A percentile compares a stretch with the other conserved stretches of the same genome.
phyloP scores from a whole-genome alignment of 768 basidiomycete species.

The Rubroboletus satanas region DNA sequence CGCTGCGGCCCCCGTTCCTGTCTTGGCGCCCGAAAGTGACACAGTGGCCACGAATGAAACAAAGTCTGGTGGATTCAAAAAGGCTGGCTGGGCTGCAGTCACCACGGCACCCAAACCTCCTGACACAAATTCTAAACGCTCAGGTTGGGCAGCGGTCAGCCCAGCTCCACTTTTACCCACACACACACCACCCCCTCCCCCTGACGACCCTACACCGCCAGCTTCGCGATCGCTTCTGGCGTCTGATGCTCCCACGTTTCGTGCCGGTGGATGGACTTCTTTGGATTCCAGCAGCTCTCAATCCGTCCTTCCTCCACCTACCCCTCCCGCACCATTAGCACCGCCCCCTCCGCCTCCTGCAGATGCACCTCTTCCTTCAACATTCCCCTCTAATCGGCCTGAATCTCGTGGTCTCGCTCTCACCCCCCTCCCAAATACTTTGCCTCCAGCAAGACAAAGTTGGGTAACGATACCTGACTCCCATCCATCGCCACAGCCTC shows the following conservation, averaged over 20 bases:
- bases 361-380: conserved; percentile 1
- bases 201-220: conserved; percentile 14
- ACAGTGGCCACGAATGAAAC: conserved; percentile 12
- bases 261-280: conserved; percentile 64
- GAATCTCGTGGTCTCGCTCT: conserved; percentile 15
- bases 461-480: conserved; percentile 3
- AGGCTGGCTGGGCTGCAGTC: conserved; percentile 49
- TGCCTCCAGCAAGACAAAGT: conserved; percentile 1
- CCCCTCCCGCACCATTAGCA: conserved; percentile 14
- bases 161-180: conserved; percentile 22
- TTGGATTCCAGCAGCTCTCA: conserved; percentile 49
- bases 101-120: conserved; percentile 6
- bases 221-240: conserved; percentile 12
- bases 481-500: conserved; percentile 11
- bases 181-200: conserved; percentile 10
- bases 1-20: conserved; percentile 14
- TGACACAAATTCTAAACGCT: conserved; percentile 10
- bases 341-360: conserved; percentile 19
- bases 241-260: conserved; percentile 44
- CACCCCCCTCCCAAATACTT: conserved; percentile 3
- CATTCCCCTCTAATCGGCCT: neutral
- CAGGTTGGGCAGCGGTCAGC: conserved; percentile 16
- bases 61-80: conserved; percentile 35
- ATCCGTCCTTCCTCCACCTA: conserved; percentile 19
- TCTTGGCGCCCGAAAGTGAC: conserved; percentile 18